Base-by-base conservation (phyloP, 352 stramenopile species). In the Pythium pyrilobum region DNA sequence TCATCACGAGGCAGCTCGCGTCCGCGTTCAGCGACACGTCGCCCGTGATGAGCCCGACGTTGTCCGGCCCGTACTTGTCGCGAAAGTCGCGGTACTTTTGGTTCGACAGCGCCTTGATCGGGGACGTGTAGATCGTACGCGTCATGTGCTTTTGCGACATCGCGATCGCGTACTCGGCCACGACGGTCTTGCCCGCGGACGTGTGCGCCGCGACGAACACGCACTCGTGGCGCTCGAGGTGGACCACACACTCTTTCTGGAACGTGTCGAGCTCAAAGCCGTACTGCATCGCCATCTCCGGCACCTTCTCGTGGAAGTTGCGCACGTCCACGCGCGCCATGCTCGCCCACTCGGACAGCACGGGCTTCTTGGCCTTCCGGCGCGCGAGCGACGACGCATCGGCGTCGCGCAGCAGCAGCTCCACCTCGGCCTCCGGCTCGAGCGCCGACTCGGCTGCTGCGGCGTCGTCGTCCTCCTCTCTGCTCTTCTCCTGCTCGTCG, bases 1-100 rank as follows among this genome's bases (percentile, higher is more conserved):
- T 99, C 94, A 99, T 98, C 29, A 99, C 96, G 1, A 99, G 71
- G 63, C 92, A 98, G 40, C 81, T 96, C n/a, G 91, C 95, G 20
- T 98, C 85, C 7, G 89, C 87, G 62, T 98, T 98, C 55, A 99
- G 92, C 29, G 83, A 96, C 29, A 99, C 95, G 68, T 99, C 97
- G 18, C 96, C 97, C 8, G 97, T 99, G 65, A 99, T 97, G 8
- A 99, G 61, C 3, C 96, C 97, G 28, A 99, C 95, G 69, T 98
- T 91, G 23, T 97, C 87, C 2, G 77, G 65, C 2, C 88, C 91
- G 66, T 97, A 98, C 52, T 95, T 92, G 25, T 83, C 75, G 31
- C 89, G 92, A 62, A 99, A 98, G 61, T 99, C 96, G 32, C 96
- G 83, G 72, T 98, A 99, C 77, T 99, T 99, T 69, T 99, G 96